These are phyloP conservation scores for Rhodomyrtus tomentosa DNA, from an alignment of 345 rosid species.

Conservation along the genomic window DNA sequence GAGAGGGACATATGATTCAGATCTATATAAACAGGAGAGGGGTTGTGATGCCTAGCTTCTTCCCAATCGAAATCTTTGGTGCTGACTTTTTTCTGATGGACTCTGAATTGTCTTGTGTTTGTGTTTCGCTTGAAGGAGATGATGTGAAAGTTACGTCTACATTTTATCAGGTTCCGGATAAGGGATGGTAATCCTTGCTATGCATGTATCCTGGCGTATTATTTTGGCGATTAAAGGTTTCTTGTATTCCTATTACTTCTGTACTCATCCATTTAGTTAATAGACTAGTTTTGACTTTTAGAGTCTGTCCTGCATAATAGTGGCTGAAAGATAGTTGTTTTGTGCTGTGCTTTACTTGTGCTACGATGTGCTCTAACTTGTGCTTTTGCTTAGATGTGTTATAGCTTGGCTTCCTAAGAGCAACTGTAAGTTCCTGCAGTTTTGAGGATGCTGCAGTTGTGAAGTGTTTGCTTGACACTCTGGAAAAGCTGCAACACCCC, in stretches of 20 bases:
- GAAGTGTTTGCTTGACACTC: not conserved
- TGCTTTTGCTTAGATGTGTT: not conserved
- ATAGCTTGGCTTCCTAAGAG: not conserved
- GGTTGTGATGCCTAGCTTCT: not conserved
- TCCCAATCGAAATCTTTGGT: not conserved
- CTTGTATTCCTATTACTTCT: not conserved
- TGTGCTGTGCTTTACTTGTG: not conserved
- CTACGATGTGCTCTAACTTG: not conserved
- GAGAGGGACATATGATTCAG: not conserved
- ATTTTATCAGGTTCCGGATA: not conserved
- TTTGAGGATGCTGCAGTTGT: not conserved
- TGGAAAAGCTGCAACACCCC: not conserved
- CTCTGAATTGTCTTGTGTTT: not conserved
- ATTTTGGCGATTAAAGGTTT: not conserved
- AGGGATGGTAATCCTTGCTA: not conserved
- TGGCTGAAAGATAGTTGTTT: not conserved
- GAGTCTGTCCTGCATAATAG: not conserved
- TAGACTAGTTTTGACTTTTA: not conserved
- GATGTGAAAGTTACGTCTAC: not conserved
- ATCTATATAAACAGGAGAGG: not conserved
- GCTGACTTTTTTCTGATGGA: not conserved
- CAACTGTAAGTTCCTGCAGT: not conserved
- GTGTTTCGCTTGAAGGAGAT: not conserved
- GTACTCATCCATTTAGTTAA: not conserved
- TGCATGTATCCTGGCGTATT: not conserved